Evolutionary conservation across 257 asterid genomes (phyloP).

Genomic region (Primulina huaijiensis): DNA sequence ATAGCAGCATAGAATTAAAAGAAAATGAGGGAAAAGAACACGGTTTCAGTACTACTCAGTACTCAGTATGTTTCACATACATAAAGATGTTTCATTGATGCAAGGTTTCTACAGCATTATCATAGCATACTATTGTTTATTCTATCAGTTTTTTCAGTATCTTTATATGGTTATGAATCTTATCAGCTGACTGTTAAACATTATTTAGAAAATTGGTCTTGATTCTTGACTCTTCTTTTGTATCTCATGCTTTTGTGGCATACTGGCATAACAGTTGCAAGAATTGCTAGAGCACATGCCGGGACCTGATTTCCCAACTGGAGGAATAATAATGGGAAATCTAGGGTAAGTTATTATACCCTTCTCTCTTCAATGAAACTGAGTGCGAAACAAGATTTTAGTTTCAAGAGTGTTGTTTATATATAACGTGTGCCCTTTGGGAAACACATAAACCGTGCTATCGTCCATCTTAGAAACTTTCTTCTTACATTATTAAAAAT

Average conservation of each 20-base stretch:
- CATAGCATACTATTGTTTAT: constrained; percentile 6
- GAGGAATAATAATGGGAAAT: constrained; percentile 95
- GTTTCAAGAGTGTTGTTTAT: constrained; percentile 1
- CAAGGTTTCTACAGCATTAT: not conserved
- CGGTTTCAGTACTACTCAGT: too few species aligned
- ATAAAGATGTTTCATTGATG: not conserved
- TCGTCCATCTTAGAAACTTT: constrained; percentile 12
- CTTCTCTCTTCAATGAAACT: constrained; percentile 13
- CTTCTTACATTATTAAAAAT: not conserved
- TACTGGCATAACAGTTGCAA: constrained; percentile 58
- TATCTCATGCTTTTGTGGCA: constrained; percentile 11
- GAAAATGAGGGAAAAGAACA: too few species aligned
- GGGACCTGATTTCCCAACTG: constrained; percentile 99
- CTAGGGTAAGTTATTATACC: constrained; percentile 56
- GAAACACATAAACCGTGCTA: constrained; percentile 5
- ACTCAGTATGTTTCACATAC: not conserved
- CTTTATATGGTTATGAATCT: not conserved
- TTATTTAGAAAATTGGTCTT: constrained; percentile 7
- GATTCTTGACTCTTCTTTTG: constrained; percentile 3
- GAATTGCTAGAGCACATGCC: constrained; percentile 98
- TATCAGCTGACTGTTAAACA: not conserved
- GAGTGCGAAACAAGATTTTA: constrained; percentile 17
- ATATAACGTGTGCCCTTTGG: not conserved
- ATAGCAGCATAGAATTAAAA: too few species aligned
- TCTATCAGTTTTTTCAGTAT: constrained; percentile 2